Percentiles rank a stretch among this genome's conserved stretches.
These are phyloP conservation scores for Lactarius psammicola DNA, from an alignment of 768 basidiomycete species.

Conservation along the genomic window DNA sequence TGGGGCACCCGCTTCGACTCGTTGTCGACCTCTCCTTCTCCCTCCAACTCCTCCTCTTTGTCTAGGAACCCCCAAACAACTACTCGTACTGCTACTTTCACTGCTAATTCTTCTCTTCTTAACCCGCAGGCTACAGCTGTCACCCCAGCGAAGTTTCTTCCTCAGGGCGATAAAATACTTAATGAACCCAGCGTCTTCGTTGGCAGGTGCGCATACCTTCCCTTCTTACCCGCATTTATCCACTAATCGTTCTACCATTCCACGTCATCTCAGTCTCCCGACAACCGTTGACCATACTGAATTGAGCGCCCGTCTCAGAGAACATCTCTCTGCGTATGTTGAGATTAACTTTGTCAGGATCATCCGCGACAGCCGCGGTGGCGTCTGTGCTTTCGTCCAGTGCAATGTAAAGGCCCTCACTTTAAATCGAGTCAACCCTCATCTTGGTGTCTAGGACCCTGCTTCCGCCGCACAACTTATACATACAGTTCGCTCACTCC, in stretches of 20 bases:
- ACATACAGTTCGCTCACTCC: conserved; percentile 51
- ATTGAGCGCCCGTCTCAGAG: conserved; percentile 55
- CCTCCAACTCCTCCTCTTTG: conserved; percentile 34
- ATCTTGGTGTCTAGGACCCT: conserved; percentile 45
- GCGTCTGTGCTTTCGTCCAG: conserved; percentile 83
- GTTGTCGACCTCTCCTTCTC: conserved; percentile 50
- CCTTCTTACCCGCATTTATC: conserved; percentile 10
- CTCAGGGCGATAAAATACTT: conserved; percentile 45
- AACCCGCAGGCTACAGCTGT: conserved; percentile 29
- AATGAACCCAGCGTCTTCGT: conserved; percentile 84
- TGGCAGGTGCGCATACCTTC: conserved; percentile 56
- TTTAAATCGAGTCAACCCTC: conserved; percentile 12
- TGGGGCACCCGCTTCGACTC: conserved; percentile 78
- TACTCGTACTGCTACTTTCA: conserved; percentile 21
- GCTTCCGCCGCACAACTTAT: conserved; percentile 58
- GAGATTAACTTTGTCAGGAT: conserved; percentile 68
- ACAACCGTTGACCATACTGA: conserved; percentile 63
- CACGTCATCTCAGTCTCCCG: conserved; percentile 53
- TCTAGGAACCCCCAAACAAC: conserved; percentile 14
- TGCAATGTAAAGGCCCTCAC: conserved; percentile 57
- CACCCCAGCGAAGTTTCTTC: conserved; percentile 24
- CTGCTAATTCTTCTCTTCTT: conserved; percentile 26
- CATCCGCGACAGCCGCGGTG: conserved; percentile 71
- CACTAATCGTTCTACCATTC: conserved; percentile 23
- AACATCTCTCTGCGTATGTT: conserved; percentile 64